Evolutionary conservation across 345 rosid genomes (phyloP), one percentile per base, ranked within the genome.

Genomic region (Theobroma cacao): DNA sequence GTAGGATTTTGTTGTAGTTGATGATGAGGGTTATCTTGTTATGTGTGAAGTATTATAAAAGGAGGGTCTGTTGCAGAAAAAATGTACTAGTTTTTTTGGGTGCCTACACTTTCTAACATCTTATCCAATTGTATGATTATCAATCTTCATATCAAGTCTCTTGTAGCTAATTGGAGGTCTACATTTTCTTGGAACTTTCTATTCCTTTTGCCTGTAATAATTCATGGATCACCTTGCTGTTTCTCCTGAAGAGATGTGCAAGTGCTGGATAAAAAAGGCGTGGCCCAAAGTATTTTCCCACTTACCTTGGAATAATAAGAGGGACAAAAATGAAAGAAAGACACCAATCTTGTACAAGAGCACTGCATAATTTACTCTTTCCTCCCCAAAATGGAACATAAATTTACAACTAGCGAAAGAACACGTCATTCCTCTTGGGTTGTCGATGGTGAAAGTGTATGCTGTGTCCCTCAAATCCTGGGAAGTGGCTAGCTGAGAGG

Each of bases 1-100:
- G 81, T 66, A 43, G 85, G 68, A n/a, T 82, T 82, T 75, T 82
- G 68, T 72, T 61, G 36, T 70, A 78, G 63, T 74, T 79, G 63
- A 50, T 33, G 43, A 28, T 45, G 74, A 34, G 20, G 62, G 31
- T 30, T 58, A 6, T 58, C 31, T 24, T 58, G 17, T 26, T 33
- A 24, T 58, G 52, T 33, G 17, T 70, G 41, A 70, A 70, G 59
- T 31, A 30, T 70, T 50, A 43, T 30, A 48, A 70, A 50, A 50
- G 7, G 12, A 7, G 58, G 58, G 13, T 50, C 48, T n/a, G 15
- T 1, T n/a, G 18, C 30, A 4, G 47, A 58, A 36, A 60, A 61
- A 64, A 65, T 65, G 48, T 65, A n/a, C 10, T 36, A 48, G 38
- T 48, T 22, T 65, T 65, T 65, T 38, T 65, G 71, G 10, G 50